These are phyloP conservation scores for Xylaria bambusicola DNA, from an alignment of 495 filamentous ascomycete species.

Conservation along the genomic window DNA sequence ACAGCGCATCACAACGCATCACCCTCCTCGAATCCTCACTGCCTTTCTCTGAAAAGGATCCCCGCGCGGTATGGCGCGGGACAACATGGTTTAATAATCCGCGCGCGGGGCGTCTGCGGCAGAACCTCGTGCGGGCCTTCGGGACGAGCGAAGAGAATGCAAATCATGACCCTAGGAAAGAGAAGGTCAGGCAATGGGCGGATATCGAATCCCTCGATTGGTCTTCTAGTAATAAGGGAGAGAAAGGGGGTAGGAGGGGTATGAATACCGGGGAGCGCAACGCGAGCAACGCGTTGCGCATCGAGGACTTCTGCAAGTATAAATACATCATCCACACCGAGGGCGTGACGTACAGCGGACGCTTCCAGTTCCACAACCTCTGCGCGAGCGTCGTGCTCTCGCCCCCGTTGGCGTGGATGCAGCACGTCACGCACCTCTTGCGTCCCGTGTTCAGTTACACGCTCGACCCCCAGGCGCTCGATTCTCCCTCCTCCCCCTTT, in stretches of 20 bases:
- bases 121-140: slow-evolving; percentile 40
- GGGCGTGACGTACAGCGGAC: slow-evolving; percentile 60
- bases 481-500: neutral
- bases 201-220: slow-evolving; percentile 52
- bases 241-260: no score
- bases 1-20: slow-evolving; percentile 53
- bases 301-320: slow-evolving; percentile 55
- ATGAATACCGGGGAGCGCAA: no score
- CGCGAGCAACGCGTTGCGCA: slow-evolving; percentile 43
- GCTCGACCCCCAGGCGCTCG: slow-evolving; percentile 21
- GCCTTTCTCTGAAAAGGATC: slow-evolving; percentile 48
- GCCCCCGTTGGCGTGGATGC: slow-evolving; percentile 51
- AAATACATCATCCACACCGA: slow-evolving; percentile 62
- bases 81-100: slow-evolving; percentile 53
- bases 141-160: slow-evolving; percentile 27
- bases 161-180: no score
- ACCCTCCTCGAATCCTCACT: slow-evolving; percentile 37
- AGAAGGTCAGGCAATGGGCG: slow-evolving; percentile 35
- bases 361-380: slow-evolving; percentile 56
- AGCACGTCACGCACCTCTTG: slow-evolving; percentile 53
- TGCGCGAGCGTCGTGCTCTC: slow-evolving; percentile 51
- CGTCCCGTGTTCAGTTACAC: slow-evolving; percentile 42
- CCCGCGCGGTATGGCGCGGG: slow-evolving; percentile 72
- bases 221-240: no score
- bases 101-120: slow-evolving; percentile 43